Percentiles rank a stretch among this genome's conserved stretches.
These are phyloP conservation scores for Juncus effusus DNA, from an alignment of 176 grass and related monocot species.

Conservation along the genomic window DNA sequence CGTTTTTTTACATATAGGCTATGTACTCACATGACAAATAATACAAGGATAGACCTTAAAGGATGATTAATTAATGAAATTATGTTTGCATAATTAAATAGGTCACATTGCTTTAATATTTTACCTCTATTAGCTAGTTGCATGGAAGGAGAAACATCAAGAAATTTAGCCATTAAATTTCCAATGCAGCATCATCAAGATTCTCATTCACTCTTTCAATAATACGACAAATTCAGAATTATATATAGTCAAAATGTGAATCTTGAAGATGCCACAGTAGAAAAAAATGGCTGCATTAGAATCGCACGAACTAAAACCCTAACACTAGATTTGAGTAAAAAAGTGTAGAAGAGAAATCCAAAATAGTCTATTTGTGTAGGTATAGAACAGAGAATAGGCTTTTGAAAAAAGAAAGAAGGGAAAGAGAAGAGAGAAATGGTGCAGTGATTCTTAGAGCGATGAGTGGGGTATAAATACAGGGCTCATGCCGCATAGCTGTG, in stretches of 20 bases:
- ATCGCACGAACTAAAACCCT: background rate
- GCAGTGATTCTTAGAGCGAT: conserved; percentile 10
- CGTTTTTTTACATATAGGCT: too few relatives aligned
- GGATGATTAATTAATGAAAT: too few relatives aligned
- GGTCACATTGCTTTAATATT: too few relatives aligned
- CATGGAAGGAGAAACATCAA: too few relatives aligned
- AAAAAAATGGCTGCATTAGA: conserved; percentile 46
- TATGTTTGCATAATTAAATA: too few relatives aligned
- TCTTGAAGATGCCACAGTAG: conserved; percentile 91
- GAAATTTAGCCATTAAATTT: conserved; percentile 45
- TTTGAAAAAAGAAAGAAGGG: background rate
- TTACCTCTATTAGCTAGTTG: too few relatives aligned
- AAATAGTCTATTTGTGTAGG: background rate
- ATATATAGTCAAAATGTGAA: conserved; percentile 49
- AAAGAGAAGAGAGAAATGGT: background rate
- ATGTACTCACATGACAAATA: too few relatives aligned
- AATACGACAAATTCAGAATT: background rate
- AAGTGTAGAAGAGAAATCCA: background rate
- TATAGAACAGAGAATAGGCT: background rate
- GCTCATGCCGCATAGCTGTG: conserved; percentile 21
- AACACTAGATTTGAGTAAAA: background rate
- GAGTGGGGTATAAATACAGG: conserved; percentile 27
- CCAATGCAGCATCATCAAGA: conserved; percentile 99
- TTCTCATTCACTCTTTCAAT: conserved; percentile 44
- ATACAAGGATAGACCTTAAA: too few relatives aligned